Evolutionary conservation across 352 stramenopile genomes (phyloP).

Genomic region (Phytophthora boehmeriae): DNA sequence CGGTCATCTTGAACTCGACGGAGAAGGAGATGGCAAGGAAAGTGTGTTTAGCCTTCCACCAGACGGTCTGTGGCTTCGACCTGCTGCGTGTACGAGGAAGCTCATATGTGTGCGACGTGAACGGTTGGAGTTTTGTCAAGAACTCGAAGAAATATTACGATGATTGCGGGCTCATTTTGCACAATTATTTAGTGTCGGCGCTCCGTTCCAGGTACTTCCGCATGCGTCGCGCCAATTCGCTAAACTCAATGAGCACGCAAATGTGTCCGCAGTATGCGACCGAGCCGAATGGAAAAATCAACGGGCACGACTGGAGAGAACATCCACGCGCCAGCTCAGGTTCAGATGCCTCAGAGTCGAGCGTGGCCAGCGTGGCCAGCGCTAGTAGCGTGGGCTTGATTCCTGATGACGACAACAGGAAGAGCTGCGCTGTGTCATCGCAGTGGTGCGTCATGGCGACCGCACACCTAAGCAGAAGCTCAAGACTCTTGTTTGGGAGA

Average conservation of each 20-base stretch:
- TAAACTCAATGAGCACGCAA: conserved; percentile 46
- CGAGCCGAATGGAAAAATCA: conserved; percentile 34
- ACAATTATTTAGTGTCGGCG: conserved; percentile 88
- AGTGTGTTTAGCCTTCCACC: conserved; percentile 95
- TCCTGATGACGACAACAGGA: conserved; percentile 88
- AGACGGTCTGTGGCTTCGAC: conserved; percentile 99
- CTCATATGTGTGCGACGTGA: conserved; percentile 99
- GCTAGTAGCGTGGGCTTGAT: conserved; percentile 45
- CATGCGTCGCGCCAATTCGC: conserved; percentile 63
- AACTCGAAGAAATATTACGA: conserved; percentile 99
- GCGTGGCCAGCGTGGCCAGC: conserved; percentile 71
- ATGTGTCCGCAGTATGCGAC: conserved; percentile 86
- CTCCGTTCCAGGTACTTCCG: conserved; percentile 83
- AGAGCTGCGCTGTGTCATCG: conserved; percentile 98
- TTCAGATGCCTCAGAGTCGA: conserved; percentile 75
- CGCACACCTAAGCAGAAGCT: conserved; percentile 99
- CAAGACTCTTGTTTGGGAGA: conserved; percentile 92
- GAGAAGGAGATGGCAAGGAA: conserved; percentile 99
- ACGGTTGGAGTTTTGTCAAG: conserved; percentile 99
- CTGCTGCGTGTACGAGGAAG: conserved; percentile 92
- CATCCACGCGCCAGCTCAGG: conserved; percentile 62
- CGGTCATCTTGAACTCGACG: conserved; percentile 97
- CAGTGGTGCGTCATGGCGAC: conserved; percentile 98
- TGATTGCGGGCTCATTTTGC: conserved; percentile 96
- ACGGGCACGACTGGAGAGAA: conserved; percentile 32